Conservation (phyloP, 225 moss, liverwort and hornwort species). For the Neckera pumila region DNA sequence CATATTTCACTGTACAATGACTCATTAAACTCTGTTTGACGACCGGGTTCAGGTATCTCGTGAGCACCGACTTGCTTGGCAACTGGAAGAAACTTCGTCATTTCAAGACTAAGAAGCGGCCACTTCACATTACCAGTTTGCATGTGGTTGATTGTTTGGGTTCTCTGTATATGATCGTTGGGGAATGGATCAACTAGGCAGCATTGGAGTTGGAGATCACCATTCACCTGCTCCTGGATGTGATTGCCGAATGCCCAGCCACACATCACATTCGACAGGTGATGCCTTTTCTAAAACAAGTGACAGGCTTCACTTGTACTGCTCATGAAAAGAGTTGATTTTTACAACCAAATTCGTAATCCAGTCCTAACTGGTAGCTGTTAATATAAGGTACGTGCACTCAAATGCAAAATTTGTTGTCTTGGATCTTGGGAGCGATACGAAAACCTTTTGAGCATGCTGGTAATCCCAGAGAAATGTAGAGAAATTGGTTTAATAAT, state of each 20-base stretch:
- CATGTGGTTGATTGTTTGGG: not conserved
- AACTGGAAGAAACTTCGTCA: not conserved
- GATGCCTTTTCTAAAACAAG: not conserved
- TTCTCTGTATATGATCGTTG: not conserved
- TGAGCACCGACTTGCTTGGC: not conserved
- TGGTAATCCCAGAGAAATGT: not conserved
- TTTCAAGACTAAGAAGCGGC: not conserved
- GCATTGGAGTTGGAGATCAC: not conserved
- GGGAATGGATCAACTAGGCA: not conserved
- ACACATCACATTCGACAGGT: not conserved
- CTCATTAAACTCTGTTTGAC: not conserved
- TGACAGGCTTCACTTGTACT: not conserved
- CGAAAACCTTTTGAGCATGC: not conserved
- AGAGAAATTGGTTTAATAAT: not conserved
- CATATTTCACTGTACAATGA: not conserved
- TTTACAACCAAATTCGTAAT: not conserved
- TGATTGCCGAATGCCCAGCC: not conserved
- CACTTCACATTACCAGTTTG: conserved; percentile 1
- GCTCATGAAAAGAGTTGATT: not conserved
- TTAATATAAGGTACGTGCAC: not conserved
- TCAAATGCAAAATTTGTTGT: not conserved
- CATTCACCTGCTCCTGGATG: not conserved
- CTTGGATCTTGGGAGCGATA: not conserved
- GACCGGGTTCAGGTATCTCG: not conserved
- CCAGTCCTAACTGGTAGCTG: not conserved